Evolutionary conservation across 805 yeast species (phyloP), one percentile per base, ranked within the genome.

Genomic region (Kodamaea hsintzibuensis): DNA sequence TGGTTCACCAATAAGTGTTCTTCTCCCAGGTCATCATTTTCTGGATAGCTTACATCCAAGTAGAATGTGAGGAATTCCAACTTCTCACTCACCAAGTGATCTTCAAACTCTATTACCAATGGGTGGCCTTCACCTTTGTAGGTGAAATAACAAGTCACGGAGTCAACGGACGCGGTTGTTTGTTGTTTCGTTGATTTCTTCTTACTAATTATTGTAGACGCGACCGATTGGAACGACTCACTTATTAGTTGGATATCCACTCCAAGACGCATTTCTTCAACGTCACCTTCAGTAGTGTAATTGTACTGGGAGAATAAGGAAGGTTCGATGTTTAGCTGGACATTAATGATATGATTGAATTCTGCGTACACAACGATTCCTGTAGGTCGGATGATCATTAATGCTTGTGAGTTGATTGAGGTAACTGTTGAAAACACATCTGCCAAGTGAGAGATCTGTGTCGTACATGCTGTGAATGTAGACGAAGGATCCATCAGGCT

Each of bases 101-200:
- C 79, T 57, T 76, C 79, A 54, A 76, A 76, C 52, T 73, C 79
- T 17, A 76, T 63, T 10, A 72, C 64, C 7, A 76, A 61, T 1
- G 79, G 78, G 7, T 53, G 47, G 1, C 79, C 80, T n/a, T 65
- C 71, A 7, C 78, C 78, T 16, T 64, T 60, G 57, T 75, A 76
- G 13, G 62, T 66, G 33, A 76, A 53, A 55, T 66, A 72, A 61
- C 80, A 76, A 10, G 64, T 59, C 10, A 67, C 66, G n/a, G 60
- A 50, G 19, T 67, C 70, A 53, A 47, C 3, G 47, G 51, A 7
- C 17, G 47, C 27, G 40, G 48, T 51, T 9, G 66, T 54, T 57
- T 22, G 52, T 51, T 18, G 51, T 13, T 38, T 46, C 42, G 49
- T 40, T 3, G 44, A 16, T 19, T 49, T 56, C 52, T 54, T 44